Conservation (phyloP, 805 yeast species). For the Priceomyces castillae region DNA sequence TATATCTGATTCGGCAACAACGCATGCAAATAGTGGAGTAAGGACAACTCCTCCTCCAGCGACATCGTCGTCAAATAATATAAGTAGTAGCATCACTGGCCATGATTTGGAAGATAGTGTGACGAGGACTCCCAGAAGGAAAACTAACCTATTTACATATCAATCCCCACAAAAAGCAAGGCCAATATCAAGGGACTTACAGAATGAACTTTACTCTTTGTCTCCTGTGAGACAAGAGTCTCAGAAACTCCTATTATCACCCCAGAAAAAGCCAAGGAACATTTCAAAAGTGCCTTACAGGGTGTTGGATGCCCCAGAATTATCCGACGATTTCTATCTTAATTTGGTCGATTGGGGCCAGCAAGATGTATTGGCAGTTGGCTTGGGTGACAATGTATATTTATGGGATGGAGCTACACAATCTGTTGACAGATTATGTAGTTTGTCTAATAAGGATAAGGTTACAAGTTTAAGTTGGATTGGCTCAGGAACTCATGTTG, state of each 20-base stretch:
- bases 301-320: constrained; percentile 92
- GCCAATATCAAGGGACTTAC: constrained; percentile 61
- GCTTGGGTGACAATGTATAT: constrained; percentile 83
- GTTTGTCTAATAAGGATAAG: constrained; percentile 58
- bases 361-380: constrained; percentile 85
- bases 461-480: constrained; percentile 91
- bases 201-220: constrained; percentile 72
- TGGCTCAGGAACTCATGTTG: constrained; percentile 89
- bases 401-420: constrained; percentile 89
- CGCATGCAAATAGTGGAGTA: constrained; percentile 7
- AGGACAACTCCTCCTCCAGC: constrained; percentile 24
- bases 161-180: constrained; percentile 66
- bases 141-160: constrained; percentile 68
- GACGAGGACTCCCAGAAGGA: constrained; percentile 38
- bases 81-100: constrained; percentile 3
- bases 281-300: constrained; percentile 87
- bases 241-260: constrained; percentile 74
- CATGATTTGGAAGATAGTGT: constrained; percentile 15
- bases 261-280: constrained; percentile 72
- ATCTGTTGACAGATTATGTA: constrained; percentile 76
- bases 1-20: constrained; percentile 2
- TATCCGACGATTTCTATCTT: constrained; percentile 89
- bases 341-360: constrained; percentile 96
- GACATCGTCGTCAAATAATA: constrained; percentile 9
- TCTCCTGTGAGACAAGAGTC: constrained; percentile 90